phyloP scores from a whole-genome alignment of 1,284 basidiomycete species.

The Cutaneotrichosporon spelunceum region DNA sequence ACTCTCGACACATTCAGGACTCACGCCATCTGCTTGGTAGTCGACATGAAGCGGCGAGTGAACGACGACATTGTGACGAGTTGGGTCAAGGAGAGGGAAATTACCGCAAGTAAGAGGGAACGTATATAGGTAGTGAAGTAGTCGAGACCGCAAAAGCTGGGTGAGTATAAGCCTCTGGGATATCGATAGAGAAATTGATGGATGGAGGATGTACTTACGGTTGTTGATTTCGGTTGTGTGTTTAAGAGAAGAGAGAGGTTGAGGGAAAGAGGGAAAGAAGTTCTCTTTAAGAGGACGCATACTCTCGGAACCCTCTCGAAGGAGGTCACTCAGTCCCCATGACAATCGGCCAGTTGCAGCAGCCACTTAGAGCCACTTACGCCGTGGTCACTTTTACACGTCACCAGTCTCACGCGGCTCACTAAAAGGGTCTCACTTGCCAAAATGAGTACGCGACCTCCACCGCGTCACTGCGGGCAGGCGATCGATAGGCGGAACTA shows the following conservation, averaged over 20 bases:
- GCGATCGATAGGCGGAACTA: neutral
- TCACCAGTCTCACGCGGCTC: neutral
- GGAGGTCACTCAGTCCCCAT: neutral
- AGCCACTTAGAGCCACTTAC: neutral
- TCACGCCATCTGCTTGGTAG: conserved; percentile 46
- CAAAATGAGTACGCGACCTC: neutral
- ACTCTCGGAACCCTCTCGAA: neutral
- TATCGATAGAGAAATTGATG: neutral
- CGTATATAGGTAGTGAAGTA: neutral
- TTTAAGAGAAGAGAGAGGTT: neutral
- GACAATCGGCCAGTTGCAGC: neutral
- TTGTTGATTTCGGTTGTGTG: neutral
- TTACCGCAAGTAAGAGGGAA: neutral
- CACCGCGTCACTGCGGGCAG: neutral
- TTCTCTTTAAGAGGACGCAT: neutral
- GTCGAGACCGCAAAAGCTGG: neutral
- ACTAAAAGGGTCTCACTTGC: no score
- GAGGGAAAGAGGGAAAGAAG: conserved; percentile 2
- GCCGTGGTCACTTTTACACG: neutral
- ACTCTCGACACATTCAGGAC: conserved; percentile 11
- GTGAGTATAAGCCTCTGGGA: conserved; percentile 7
- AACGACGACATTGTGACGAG: conserved; percentile 45
- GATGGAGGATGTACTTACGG: neutral
- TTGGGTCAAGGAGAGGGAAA: neutral
- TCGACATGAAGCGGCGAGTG: conserved; percentile 45